These are phyloP conservation scores for Naematelia aurantialba DNA, from an alignment of 768 basidiomycete genomes.

Conservation along the genomic window DNA sequence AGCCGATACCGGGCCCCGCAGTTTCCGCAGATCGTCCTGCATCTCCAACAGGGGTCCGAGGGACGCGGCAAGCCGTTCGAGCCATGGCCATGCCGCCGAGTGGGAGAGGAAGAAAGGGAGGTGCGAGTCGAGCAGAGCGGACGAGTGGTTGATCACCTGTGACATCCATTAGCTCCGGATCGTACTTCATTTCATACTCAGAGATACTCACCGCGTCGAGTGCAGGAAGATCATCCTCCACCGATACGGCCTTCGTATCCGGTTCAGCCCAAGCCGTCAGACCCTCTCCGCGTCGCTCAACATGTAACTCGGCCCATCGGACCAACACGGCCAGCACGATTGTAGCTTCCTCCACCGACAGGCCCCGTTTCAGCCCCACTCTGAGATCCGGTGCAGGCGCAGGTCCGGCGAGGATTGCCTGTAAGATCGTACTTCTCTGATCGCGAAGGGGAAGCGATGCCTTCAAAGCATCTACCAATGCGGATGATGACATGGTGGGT, in stretches of 20 bases:
- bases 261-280: slow-evolving; percentile 23
- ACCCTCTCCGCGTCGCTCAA: slow-evolving; percentile 11
- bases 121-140: slow-evolving; percentile 42
- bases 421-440: not conserved
- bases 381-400: slow-evolving; percentile 37
- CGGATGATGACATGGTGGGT: slow-evolving; percentile 2
- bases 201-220: slow-evolving; percentile 6
- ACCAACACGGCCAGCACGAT: slow-evolving; percentile 25
- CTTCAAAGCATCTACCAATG: slow-evolving; percentile 1
- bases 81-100: slow-evolving; percentile 29
- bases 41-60: slow-evolving; percentile 31
- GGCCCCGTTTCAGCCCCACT: slow-evolving; percentile 26
- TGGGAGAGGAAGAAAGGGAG: slow-evolving; percentile 40
- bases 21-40: slow-evolving; percentile 33
- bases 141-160: slow-evolving; percentile 32
- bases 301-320: slow-evolving; percentile 33
- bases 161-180: no score
- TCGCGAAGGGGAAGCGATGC: not conserved
- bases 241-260: not conserved
- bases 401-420: slow-evolving; percentile 20
- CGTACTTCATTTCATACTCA: no score
- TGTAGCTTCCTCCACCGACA: slow-evolving; percentile 38
- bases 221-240: not conserved
- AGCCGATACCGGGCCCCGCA: slow-evolving; percentile 41
- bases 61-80: slow-evolving; percentile 24